These are phyloP conservation scores for Aspergillus arachidicola DNA, from an alignment of 2,329 filamentous ascomycete genomes.

Conservation along the genomic window DNA sequence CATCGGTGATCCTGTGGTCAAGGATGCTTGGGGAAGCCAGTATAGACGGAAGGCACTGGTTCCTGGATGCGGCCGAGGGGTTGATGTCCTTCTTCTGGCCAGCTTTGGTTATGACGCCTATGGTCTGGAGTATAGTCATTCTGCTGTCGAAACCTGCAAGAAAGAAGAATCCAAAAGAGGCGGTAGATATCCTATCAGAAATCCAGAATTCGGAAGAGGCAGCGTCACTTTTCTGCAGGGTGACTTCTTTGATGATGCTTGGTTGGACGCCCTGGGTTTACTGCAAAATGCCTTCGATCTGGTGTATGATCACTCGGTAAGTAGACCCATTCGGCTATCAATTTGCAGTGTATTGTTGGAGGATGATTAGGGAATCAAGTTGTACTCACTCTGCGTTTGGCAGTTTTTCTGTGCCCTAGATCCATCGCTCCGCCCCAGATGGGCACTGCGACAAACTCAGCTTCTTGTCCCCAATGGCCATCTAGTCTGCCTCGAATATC, in stretches of 20 bases:
- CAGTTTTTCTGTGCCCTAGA: conserved; percentile 4
- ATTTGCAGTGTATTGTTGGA: neutral
- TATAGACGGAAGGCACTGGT: neutral
- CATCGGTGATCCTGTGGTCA: neutral
- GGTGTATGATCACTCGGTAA: conserved; percentile 8
- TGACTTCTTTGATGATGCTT: conserved; percentile 6
- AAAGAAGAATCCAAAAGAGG: neutral
- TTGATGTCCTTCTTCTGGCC: conserved; percentile 5
- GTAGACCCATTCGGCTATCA: neutral
- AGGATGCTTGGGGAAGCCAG: neutral
- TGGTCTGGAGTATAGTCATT: neutral
- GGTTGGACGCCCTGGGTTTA: neutral
- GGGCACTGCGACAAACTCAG: neutral
- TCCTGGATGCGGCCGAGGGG: conserved; percentile 5
- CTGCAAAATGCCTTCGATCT: conserved; percentile 4
- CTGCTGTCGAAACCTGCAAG: neutral
- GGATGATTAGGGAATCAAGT: neutral
- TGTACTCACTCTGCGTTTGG: neutral
- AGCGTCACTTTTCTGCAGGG: neutral
- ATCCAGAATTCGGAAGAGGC: neutral
- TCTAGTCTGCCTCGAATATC: neutral
- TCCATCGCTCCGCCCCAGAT: neutral
- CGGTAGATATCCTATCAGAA: neutral
- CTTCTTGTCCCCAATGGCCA: neutral
- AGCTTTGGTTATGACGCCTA: conserved; percentile 9